A percentile compares a stretch with the other conserved stretches of the same genome.
phyloP scores from a whole-genome alignment of 1,284 basidiomycete species.

The Afroboletus lepidellus region DNA sequence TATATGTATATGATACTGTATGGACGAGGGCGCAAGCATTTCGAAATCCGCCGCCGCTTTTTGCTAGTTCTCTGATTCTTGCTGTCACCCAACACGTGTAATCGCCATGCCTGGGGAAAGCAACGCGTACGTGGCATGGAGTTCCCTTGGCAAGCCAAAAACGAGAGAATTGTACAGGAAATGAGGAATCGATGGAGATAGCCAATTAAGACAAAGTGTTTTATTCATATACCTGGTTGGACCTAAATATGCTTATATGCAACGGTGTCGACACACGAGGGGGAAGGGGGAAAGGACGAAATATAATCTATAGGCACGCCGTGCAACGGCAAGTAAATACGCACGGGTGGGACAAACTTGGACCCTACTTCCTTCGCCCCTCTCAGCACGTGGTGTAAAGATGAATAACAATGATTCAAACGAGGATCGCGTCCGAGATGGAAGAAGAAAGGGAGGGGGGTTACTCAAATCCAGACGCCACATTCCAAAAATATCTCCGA shows the following conservation, averaged over 20 bases:
- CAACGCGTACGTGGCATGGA: not conserved
- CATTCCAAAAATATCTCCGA: constrained; percentile 14
- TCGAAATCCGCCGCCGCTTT: constrained; percentile 9
- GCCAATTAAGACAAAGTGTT: constrained; percentile 11
- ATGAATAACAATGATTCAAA: constrained; percentile 14
- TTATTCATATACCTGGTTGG: constrained; percentile 17
- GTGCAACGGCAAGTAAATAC: constrained; percentile 7
- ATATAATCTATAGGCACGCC: constrained; percentile 8
- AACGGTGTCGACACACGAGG: not conserved
- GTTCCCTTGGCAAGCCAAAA: not conserved
- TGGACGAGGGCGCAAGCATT: constrained; percentile 18
- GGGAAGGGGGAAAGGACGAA: not conserved
- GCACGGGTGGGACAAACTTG: not conserved
- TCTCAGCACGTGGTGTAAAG: constrained; percentile 12
- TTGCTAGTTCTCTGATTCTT: not conserved
- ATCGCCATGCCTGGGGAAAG: not conserved
- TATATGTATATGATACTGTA: constrained; percentile 8
- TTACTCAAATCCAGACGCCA: constrained; percentile 18
- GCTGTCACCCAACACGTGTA: constrained; percentile 18
- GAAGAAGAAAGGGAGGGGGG: constrained; percentile 10
- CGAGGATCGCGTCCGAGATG: constrained; percentile 17
- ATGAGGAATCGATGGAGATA: not conserved
- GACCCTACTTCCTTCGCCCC: not conserved
- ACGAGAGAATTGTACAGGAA: not conserved
- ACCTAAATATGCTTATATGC: constrained; percentile 17